These are phyloP conservation scores for Digitaria exilis DNA, from an alignment of 202 grass and related monocot genomes.

Conservation along the genomic window DNA sequence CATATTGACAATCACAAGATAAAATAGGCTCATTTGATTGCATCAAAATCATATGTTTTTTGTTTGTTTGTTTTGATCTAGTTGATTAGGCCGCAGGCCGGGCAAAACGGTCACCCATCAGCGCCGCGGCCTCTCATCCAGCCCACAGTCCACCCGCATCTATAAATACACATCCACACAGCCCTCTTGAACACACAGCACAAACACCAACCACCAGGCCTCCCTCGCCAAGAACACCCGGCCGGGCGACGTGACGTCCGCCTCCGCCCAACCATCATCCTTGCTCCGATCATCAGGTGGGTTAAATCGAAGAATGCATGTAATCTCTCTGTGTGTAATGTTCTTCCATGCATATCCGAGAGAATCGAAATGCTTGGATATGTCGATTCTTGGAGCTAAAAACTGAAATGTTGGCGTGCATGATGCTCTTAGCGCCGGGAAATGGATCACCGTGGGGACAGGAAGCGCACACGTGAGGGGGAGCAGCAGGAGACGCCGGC, in stretches of 20 bases:
- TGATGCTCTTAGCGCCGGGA: neutral
- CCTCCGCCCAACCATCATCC: neutral
- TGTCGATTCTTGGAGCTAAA: constrained; percentile 11
- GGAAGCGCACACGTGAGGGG: constrained; percentile 34
- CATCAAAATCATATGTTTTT: neutral
- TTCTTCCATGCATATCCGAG: constrained; percentile 17
- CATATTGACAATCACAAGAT: neutral
- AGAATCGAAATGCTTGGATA: neutral
- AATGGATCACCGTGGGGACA: constrained; percentile 52
- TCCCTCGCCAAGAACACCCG: constrained; percentile 29
- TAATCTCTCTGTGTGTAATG: neutral
- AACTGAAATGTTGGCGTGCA: neutral
- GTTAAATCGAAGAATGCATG: constrained; percentile 5
- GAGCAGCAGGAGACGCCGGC: neutral
- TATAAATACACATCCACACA: constrained; percentile 20
- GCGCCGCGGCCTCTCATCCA: constrained; percentile 6
- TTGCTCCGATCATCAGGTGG: constrained; percentile 37
- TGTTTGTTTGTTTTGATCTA: constrained; percentile 1
- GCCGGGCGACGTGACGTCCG: constrained; percentile 18
- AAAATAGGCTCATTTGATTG: neutral
- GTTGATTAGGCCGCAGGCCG: constrained; percentile 17
- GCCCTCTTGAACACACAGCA: constrained; percentile 1
- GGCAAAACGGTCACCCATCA: constrained; percentile 37
- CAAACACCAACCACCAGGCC: constrained; percentile 35
- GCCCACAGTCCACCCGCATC: neutral